Conservation (phyloP, 805 yeast species). For the Yarrowia porcina region DNA sequence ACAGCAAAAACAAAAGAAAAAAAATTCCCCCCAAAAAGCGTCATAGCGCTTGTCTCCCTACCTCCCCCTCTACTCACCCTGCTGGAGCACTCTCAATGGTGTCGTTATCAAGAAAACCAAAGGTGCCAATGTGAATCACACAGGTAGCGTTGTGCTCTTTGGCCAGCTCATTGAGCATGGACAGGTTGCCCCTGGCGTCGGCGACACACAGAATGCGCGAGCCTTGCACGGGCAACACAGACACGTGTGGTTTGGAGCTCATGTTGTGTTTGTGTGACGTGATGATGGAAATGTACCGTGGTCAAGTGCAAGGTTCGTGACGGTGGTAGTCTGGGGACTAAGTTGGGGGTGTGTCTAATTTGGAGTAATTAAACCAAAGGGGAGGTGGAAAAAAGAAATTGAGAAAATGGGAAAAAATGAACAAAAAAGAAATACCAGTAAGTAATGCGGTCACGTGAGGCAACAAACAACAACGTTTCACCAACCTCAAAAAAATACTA, state of each 20-base stretch:
- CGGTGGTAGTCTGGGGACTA: background rate
- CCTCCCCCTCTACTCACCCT: constrained; percentile 42
- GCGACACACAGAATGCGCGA: constrained; percentile 49
- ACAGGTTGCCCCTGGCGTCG: constrained; percentile 53
- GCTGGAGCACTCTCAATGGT: constrained; percentile 54
- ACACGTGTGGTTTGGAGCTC: constrained; percentile 2
- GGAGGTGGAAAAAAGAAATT: background rate
- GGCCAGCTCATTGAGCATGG: constrained; percentile 51
- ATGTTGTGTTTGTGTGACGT: background rate
- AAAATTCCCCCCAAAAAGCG: background rate
- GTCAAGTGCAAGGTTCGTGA: background rate
- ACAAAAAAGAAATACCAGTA: background rate
- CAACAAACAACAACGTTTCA: background rate
- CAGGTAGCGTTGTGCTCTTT: constrained; percentile 46
- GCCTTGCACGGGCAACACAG: constrained; percentile 16
- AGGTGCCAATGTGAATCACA: constrained; percentile 71
- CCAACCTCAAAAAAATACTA: too few relatives aligned
- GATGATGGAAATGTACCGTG: background rate
- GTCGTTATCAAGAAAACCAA: constrained; percentile 67
- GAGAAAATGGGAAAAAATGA: background rate
- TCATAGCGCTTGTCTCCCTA: background rate
- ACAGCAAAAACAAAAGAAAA: too few relatives aligned
- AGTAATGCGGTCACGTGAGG: too few relatives aligned
- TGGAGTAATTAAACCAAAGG: background rate
- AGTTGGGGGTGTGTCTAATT: background rate